These are phyloP conservation scores for Plantago lanceolata DNA, from an alignment of 305 asterid species.

Conservation along the genomic window DNA sequence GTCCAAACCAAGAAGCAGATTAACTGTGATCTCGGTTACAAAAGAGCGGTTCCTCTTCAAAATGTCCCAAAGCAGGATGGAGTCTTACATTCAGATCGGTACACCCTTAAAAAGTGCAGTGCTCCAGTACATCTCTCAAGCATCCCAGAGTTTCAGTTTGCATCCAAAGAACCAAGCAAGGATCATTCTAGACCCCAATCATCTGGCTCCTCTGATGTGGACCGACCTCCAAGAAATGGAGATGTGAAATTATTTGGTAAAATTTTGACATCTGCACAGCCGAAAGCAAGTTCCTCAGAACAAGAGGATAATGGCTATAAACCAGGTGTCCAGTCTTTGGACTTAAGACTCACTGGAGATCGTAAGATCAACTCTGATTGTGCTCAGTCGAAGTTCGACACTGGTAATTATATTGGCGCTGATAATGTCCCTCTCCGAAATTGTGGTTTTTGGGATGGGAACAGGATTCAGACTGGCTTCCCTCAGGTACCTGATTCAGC, in stretches of 20 bases:
- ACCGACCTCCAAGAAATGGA: slow-evolving; percentile 62
- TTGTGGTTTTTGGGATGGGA: slow-evolving; percentile 55
- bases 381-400: slow-evolving; percentile 42
- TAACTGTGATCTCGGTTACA: slow-evolving; percentile 38
- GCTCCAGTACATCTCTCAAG: slow-evolving; percentile 37
- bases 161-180: slow-evolving; percentile 34
- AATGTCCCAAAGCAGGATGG: slow-evolving; percentile 33
- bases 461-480: slow-evolving; percentile 45
- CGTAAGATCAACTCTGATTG: slow-evolving; percentile 37
- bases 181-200: slow-evolving; percentile 34
- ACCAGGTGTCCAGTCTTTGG: slow-evolving; percentile 22
- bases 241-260: slow-evolving; percentile 93
- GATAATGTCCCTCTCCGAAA: slow-evolving; percentile 47
- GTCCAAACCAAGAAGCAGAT: slow-evolving; percentile 38
- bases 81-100: slow-evolving; percentile 33
- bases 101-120: slow-evolving; percentile 54
- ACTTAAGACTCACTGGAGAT: slow-evolving; percentile 25
- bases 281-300: slow-evolving; percentile 35
- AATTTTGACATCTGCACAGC: slow-evolving; percentile 60
- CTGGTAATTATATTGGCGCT: slow-evolving; percentile 34
- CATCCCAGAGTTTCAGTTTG: slow-evolving; percentile 31
- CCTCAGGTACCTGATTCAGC: slow-evolving; percentile 57
- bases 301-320: slow-evolving; percentile 31
- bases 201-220: slow-evolving; percentile 48
- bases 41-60: slow-evolving; percentile 38